Percentiles rank a stretch among this genome's conserved stretches.
Conservation (phyloP, 2,329 filamentous ascomycete genomes). For the Pyrenochaeta sp. region DNA sequence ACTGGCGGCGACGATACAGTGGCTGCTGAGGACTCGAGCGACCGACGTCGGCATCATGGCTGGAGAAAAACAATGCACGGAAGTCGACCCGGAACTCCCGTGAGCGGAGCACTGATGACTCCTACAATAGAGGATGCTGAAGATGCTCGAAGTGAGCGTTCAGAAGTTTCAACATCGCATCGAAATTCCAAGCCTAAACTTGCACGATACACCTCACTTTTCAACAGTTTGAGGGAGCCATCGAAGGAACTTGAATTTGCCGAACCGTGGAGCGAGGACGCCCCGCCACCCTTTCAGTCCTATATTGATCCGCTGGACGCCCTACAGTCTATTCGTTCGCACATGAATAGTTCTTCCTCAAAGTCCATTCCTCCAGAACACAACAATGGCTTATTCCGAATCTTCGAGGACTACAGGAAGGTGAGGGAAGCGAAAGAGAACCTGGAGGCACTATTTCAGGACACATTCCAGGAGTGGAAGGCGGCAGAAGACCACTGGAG, state of each 20-base stretch:
- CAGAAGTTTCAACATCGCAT: slow-evolving; percentile 39
- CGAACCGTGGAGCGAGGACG: slow-evolving; percentile 38
- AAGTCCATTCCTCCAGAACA: slow-evolving; percentile 38
- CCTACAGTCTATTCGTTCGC: slow-evolving; percentile 37
- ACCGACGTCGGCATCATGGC: slow-evolving; percentile 23
- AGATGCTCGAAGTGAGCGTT: slow-evolving; percentile 40
- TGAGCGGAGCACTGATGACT: slow-evolving; percentile 12
- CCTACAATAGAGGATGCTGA: slow-evolving; percentile 36
- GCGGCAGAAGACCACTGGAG: slow-evolving; percentile 44
- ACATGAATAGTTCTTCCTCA: slow-evolving; percentile 30
- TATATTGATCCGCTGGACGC: slow-evolving; percentile 35
- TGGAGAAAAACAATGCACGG: slow-evolving; percentile 36
- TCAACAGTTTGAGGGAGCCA: slow-evolving; percentile 31
- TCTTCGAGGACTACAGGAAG: slow-evolving; percentile 54
- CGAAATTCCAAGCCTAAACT: slow-evolving; percentile 51
- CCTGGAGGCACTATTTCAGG: slow-evolving; percentile 35
- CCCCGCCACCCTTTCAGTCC: slow-evolving; percentile 17
- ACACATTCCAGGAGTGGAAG: slow-evolving; percentile 36
- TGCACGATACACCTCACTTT: slow-evolving; percentile 51
- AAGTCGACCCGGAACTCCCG: slow-evolving; percentile 34
- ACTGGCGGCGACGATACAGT: slow-evolving; percentile 8
- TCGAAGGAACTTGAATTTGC: slow-evolving; percentile 31
- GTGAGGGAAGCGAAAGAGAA: slow-evolving; percentile 46
- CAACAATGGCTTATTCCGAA: slow-evolving; percentile 51
- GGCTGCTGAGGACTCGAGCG: slow-evolving; percentile 20